Conservation (phyloP, 2,329 filamentous ascomycete species). For the Aspergillus amoenus region DNA sequence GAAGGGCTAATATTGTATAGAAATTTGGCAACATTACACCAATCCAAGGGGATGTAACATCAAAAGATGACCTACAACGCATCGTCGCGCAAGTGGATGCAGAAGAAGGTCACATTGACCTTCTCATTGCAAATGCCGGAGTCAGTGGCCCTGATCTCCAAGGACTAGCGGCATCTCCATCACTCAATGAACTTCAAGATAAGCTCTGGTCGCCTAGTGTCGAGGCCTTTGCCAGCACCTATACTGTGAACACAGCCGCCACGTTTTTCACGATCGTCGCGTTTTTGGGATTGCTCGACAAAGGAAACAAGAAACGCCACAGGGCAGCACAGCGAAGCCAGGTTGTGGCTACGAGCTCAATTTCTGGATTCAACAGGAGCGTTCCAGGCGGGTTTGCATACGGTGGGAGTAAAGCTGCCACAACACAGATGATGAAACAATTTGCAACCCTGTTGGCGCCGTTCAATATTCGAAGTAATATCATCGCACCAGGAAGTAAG, state of each 20-base stretch:
- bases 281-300: not conserved
- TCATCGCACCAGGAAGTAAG: conserved; percentile 23
- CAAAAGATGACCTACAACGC: conserved; percentile 39
- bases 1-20: too few relatives aligned
- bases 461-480: conserved; percentile 23
- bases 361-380: not conserved
- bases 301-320: not conserved
- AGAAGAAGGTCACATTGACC: conserved; percentile 50
- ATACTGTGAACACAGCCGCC: not conserved
- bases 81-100: conserved; percentile 44
- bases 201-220: not conserved
- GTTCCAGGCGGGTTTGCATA: not conserved
- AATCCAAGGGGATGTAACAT: conserved; percentile 46
- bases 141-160: conserved; percentile 37
- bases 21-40: conserved; percentile 20
- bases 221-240: not conserved
- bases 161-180: too few relatives aligned
- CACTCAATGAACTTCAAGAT: not conserved
- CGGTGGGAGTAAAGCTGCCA: conserved; percentile 22
- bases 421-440: conserved; percentile 19
- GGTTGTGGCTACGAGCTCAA: not conserved
- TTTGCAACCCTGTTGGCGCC: conserved; percentile 15
- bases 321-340: not conserved
- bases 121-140: conserved; percentile 53
- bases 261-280: not conserved